Percentiles rank a stretch among this genome's conserved stretches.
phyloP scores from a whole-genome alignment of 306 rosid species.

The Aeschynomene evenia region DNA sequence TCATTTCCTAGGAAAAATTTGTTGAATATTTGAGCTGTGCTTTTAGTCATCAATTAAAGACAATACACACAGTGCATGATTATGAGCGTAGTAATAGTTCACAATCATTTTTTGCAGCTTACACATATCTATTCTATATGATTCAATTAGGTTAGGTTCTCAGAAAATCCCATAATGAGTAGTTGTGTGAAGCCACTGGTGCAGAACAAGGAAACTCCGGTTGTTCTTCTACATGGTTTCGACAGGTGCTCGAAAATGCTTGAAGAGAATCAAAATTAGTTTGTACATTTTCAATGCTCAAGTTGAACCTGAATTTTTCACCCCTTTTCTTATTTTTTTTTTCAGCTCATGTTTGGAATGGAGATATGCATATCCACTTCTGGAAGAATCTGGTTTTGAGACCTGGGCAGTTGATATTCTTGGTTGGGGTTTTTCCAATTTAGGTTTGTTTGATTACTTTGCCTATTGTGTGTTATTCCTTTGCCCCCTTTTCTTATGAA shows the following conservation, averaged over 20 bases:
- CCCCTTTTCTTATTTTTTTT: slow-evolving; percentile 39
- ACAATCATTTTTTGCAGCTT: neutral
- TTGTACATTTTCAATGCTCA: slow-evolving; percentile 13
- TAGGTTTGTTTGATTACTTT: slow-evolving; percentile 55
- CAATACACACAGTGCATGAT: neutral
- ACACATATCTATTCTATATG: slow-evolving; percentile 10
- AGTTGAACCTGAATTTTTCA: slow-evolving; percentile 38
- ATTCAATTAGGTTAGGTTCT: slow-evolving; percentile 55
- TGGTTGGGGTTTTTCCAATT: slow-evolving; percentile 99
- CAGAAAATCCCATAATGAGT: slow-evolving; percentile 66
- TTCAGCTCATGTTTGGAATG: slow-evolving; percentile 98
- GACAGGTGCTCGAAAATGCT: slow-evolving; percentile 64
- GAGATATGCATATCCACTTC: slow-evolving; percentile 83
- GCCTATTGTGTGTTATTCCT: neutral
- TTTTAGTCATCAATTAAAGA: neutral
- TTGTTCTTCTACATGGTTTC: slow-evolving; percentile 92
- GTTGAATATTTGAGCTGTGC: slow-evolving; percentile 5
- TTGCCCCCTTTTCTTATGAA: neutral
- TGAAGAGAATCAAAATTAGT: slow-evolving; percentile 1
- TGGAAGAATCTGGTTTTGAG: slow-evolving; percentile 79
- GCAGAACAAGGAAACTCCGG: slow-evolving; percentile 56
- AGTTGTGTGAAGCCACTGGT: slow-evolving; percentile 79
- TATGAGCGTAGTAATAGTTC: neutral
- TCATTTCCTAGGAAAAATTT: slow-evolving; percentile 2
- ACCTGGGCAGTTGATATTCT: slow-evolving; percentile 96